A percentile compares a stretch with the other conserved stretches of the same genome.
Evolutionary conservation across 805 yeast genomes (phyloP).

Genomic region (Kluyveromyces nonfermentans): DNA sequence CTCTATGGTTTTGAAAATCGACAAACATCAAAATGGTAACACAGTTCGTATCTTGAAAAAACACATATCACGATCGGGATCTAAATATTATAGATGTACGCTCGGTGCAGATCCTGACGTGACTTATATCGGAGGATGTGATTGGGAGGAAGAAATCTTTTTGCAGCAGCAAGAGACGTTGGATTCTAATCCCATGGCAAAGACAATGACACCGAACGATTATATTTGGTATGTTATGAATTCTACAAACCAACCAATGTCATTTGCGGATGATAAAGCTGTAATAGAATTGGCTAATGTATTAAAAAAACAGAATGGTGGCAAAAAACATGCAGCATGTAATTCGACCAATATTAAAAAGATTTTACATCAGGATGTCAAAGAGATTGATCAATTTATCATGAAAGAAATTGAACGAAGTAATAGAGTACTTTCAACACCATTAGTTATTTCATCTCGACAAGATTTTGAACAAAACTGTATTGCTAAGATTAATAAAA

Average conservation of each 20-base stretch:
- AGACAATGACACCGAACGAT: conserved; percentile 1
- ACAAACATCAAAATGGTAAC: conserved; percentile 3
- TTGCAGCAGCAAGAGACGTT: background rate
- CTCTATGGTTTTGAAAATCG: conserved; percentile 2
- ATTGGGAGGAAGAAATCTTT: background rate
- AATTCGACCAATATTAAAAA: conserved; percentile 2
- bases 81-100: conserved; percentile 3
- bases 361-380: background rate
- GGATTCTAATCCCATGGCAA: background rate
- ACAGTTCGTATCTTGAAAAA: conserved; percentile 3
- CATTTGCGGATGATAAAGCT: conserved; percentile 2
- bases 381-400: background rate
- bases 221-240: conserved; percentile 4
- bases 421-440: conserved; percentile 1
- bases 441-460: background rate
- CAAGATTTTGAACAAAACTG: conserved; percentile 3
- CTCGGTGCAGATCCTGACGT: conserved; percentile 1
- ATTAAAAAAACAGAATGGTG: background rate
- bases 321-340: background rate
- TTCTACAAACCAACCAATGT: conserved; percentile 3
- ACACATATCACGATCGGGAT: conserved; percentile 2
- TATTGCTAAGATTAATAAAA: background rate
- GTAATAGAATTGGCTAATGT: background rate
- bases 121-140: background rate
- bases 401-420: background rate